Percentiles rank a stretch among this genome's conserved stretches.
These are phyloP conservation scores for Sphaceloma murrayae DNA, from an alignment of 2,329 filamentous ascomycete genomes.

Conservation along the genomic window DNA sequence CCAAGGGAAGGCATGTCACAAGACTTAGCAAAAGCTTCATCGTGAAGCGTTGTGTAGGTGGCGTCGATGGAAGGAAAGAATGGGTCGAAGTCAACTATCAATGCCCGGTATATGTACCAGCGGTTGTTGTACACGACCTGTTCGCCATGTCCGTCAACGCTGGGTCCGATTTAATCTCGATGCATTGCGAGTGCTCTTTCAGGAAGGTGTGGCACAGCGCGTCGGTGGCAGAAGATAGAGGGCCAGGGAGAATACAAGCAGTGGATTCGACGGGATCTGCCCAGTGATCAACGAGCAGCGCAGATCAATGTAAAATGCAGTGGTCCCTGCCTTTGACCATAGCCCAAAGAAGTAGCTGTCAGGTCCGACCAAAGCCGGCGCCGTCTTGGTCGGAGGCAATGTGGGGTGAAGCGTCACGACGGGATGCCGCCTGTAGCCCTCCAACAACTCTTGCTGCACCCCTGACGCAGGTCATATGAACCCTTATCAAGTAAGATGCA, in stretches of 20 bases:
- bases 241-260: background rate
- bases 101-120: conserved; percentile 7
- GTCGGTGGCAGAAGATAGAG: background rate
- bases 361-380: background rate
- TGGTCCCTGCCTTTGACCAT: conserved; percentile 10
- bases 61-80: background rate
- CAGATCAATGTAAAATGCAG: conserved; percentile 2
- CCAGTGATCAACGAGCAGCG: conserved; percentile 3
- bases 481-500: conserved; percentile 1
- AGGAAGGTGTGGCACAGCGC: conserved; percentile 11
- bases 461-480: background rate
- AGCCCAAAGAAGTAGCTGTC: conserved; percentile 5
- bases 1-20: conserved; percentile 13
- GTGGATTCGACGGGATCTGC: conserved; percentile 6
- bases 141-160: background rate
- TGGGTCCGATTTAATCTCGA: conserved; percentile 1
- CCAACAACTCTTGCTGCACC: too few relatives aligned
- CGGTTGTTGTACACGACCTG: background rate
- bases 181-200: conserved; percentile 8
- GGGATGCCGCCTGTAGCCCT: conserved; percentile 12
- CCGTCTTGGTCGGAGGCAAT: conserved; percentile 6
- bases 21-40: conserved; percentile 14
- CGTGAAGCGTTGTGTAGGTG: conserved; percentile 2
- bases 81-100: background rate
- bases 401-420: background rate